Evolutionary conservation across 768 basidiomycete genomes (phyloP).

Genomic region (Lactarius trivialis): DNA sequence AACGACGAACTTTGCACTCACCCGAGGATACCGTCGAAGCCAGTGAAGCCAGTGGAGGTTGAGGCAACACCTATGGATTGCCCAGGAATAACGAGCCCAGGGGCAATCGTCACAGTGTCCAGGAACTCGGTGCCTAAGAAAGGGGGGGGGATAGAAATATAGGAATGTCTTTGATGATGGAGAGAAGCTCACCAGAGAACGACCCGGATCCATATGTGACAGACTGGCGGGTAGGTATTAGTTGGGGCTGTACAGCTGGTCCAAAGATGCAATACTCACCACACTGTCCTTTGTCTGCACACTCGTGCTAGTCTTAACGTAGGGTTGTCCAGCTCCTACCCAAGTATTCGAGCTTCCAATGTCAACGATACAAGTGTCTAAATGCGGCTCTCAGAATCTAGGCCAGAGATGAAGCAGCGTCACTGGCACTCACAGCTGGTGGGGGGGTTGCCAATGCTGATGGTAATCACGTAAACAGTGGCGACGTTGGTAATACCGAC

Average conservation of each 20-base stretch:
- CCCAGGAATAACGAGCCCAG: constrained; percentile 40
- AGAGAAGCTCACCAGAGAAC: constrained; percentile 41
- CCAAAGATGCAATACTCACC: constrained; percentile 31
- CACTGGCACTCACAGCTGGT: constrained; percentile 46
- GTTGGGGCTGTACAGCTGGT: background rate
- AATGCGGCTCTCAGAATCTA: background rate
- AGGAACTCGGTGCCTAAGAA: constrained; percentile 29
- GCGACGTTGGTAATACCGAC: constrained; percentile 39
- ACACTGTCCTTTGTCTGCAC: constrained; percentile 40
- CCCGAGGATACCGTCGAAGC: constrained; percentile 63
- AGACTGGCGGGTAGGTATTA: constrained; percentile 30
- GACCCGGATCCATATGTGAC: constrained; percentile 58
- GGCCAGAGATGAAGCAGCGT: background rate
- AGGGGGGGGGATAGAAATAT: background rate
- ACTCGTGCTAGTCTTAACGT: constrained; percentile 45
- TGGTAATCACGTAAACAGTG: constrained; percentile 34
- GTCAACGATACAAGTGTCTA: constrained; percentile 53
- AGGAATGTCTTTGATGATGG: background rate
- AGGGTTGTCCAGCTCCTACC: constrained; percentile 48
- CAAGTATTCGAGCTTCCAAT: constrained; percentile 70
- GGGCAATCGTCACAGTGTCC: constrained; percentile 49
- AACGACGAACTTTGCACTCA: constrained; percentile 26
- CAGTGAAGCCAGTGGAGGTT: constrained; percentile 35
- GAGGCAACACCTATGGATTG: constrained; percentile 65
- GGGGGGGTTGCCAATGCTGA: constrained; percentile 47